Conservation (phyloP, 108 stramenopile species). For the Pseudonitzschia delicatissima region DNA sequence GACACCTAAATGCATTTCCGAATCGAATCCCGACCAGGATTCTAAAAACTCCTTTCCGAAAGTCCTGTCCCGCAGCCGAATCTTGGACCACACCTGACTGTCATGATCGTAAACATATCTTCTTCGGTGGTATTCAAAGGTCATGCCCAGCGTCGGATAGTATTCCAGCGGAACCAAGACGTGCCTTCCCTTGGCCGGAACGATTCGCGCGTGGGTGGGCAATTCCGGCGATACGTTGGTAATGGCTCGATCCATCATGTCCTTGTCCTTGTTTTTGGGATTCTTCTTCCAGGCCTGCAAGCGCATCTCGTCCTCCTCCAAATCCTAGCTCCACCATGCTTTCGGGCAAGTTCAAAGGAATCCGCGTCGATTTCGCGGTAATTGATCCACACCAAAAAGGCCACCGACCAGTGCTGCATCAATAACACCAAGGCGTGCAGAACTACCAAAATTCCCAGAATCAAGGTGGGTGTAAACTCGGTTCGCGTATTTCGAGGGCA, state of each 20-base stretch:
- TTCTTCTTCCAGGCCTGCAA: conserved; percentile 17
- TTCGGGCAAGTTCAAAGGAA: conserved; percentile 46
- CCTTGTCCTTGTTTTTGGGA: conserved; percentile 17
- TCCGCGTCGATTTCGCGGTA: conserved; percentile 61
- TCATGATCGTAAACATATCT: conserved; percentile 73
- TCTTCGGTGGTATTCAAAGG: conserved; percentile 91
- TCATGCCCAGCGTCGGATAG: conserved; percentile 77
- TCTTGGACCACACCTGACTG: conserved; percentile 65
- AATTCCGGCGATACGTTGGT: conserved; percentile 45
- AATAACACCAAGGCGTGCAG: conserved; percentile 86
- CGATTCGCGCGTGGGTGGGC: conserved; percentile 76
- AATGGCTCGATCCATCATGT: conserved; percentile 20
- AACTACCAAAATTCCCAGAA: conserved; percentile 65
- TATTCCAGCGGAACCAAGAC: conserved; percentile 68
- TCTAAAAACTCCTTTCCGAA: conserved; percentile 66
- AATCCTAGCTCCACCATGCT: conserved; percentile 64
- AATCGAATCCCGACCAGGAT: conserved; percentile 72
- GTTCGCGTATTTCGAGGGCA: conserved; percentile 76
- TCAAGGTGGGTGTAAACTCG: conserved; percentile 74
- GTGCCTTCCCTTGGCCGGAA: conserved; percentile 66
- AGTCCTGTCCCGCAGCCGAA: conserved; percentile 77
- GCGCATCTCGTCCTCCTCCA: conserved; percentile 37
- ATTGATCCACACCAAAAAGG: conserved; percentile 86
- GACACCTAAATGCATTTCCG: conserved; percentile 52
- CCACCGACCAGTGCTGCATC: conserved; percentile 93